Base-by-base conservation (phyloP, 352 stramenopile species). In the Phytophthora podocarpi region DNA sequence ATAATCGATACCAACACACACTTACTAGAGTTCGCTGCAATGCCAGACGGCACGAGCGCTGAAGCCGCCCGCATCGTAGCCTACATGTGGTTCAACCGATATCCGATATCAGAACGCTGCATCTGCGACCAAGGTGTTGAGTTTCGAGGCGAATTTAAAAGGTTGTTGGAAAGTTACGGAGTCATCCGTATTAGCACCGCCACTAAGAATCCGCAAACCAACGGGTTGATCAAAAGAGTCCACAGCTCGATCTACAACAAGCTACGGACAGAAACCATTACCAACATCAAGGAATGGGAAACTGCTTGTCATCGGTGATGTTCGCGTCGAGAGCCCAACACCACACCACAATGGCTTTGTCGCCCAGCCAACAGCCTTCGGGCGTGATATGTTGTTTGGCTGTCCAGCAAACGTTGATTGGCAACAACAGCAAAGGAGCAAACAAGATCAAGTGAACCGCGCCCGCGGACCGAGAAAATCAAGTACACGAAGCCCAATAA, bases 21-120 rank as follows among this genome's bases (percentile, higher is more conserved):
- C 0, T 21, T 46, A 9, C 6, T 47, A 0, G 35, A 46, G 11
- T 39, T 56, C 11, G 15, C 23, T 13, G 28, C 21, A 2, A 46
- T 37, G n/a, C 13, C 16, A 0, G 48, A 56, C n/a, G 35, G 16
- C 2, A 47, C 48, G 12, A 56, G 48, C 4, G 34, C 48, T 1
- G 48, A 59, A 28, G 36, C 42, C 3, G 54, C 54, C 0, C 43
- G 42, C 4, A 42, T 62, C 16, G 24, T 62, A 1, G 53, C 49
- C 26, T 34, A 55, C 35, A 1, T 35, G 1, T 62, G 42, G 54
- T 36, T 54, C 16, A 62, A 62, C 18, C 42, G 42, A 0, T 62
- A 62, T 26, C 34, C 42, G 8, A 10, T 32, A 9, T 34, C 54
- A 2, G 32, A 55, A 13, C 23, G 18, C 1, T 62, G 43, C 11